These are phyloP conservation scores for Serendipita sp. DNA, from an alignment of 768 basidiomycete species.

Conservation along the genomic window DNA sequence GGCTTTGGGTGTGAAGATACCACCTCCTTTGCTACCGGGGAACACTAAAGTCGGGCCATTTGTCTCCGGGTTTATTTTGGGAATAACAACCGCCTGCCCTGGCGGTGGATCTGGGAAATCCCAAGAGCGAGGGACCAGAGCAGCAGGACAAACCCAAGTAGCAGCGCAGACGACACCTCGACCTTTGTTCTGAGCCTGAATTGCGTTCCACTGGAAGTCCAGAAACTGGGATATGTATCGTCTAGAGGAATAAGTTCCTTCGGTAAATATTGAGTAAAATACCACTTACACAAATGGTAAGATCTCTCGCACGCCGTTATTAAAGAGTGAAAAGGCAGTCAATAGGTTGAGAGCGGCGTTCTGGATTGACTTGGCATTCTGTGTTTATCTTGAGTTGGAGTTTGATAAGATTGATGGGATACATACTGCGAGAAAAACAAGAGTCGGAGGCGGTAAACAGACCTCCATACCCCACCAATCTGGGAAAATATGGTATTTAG, in stretches of 20 bases:
- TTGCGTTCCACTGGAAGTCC: conserved; percentile 54
- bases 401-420: background rate
- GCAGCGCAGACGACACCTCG: conserved; percentile 75
- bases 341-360: conserved; percentile 55
- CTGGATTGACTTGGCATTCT: conserved; percentile 47
- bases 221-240: conserved; percentile 69
- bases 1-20: background rate
- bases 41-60: background rate
- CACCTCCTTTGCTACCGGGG: conserved; percentile 5
- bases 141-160: conserved; percentile 37
- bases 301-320: conserved; percentile 64
- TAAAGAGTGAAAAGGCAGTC: conserved; percentile 50
- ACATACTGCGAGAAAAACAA: conserved; percentile 41
- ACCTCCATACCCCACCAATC: conserved; percentile 89
- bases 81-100: conserved; percentile 14
- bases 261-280: background rate
- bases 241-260: conserved; percentile 2
- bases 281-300: conserved; percentile 43
- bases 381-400: background rate
- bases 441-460: conserved; percentile 52
- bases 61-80: background rate
- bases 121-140: conserved; percentile 46
- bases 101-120: conserved; percentile 33
- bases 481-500: conserved; percentile 16
- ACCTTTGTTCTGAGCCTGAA: conserved; percentile 48